Evolutionary conservation across 2,329 filamentous ascomycete genomes (phyloP).

Genomic region (Cladophialophora chaetospira): DNA sequence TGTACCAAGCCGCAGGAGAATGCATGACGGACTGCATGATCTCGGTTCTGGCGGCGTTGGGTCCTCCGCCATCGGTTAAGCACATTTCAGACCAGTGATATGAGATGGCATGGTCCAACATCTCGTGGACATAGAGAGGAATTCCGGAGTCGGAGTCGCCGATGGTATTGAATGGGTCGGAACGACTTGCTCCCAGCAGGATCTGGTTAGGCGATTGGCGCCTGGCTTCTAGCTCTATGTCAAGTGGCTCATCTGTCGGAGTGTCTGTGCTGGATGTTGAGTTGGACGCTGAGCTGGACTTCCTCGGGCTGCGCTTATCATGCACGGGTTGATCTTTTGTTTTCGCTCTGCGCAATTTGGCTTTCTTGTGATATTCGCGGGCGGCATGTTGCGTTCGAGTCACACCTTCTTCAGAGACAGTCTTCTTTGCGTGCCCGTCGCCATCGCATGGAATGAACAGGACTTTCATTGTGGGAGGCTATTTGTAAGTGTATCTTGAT

Average conservation of each 20-base stretch:
- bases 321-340: not conserved
- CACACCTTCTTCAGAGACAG: not conserved
- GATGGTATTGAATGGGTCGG: constrained; percentile 19
- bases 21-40: constrained; percentile 20
- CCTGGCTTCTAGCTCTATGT: not conserved
- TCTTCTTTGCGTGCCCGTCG: constrained; percentile 1
- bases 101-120: constrained; percentile 21
- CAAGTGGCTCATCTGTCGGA: not conserved
- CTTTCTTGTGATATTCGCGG: constrained; percentile 25
- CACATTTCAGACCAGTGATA: constrained; percentile 18
- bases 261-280: no score
- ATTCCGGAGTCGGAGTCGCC: not conserved
- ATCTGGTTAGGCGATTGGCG: not conserved
- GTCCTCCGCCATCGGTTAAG: constrained; percentile 8
- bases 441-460: constrained; percentile 17
- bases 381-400: constrained; percentile 19
- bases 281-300: not conserved
- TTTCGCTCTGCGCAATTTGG: constrained; percentile 14
- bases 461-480: constrained; percentile 8
- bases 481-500: not conserved
- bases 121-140: constrained; percentile 16
- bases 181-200: constrained; percentile 4
- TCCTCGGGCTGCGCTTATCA: not conserved
- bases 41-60: constrained; percentile 10
- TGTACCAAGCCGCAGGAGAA: constrained; percentile 11